phyloP scores from a whole-genome alignment of 176 grass and related monocot genomes.

The Triticum monococcum region DNA sequence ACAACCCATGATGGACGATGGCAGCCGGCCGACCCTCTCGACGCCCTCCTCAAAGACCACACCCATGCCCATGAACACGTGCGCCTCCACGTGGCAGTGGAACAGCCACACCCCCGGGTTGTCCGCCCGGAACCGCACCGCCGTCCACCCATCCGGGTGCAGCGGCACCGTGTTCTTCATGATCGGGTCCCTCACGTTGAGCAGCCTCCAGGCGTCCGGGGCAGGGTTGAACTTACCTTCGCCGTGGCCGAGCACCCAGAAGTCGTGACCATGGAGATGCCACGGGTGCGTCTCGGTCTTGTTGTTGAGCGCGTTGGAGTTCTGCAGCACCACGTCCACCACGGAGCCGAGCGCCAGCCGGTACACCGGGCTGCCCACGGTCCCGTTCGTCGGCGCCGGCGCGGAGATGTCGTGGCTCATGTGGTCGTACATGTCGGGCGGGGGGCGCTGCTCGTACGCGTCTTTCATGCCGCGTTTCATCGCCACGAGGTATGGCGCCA shows the following conservation, averaged over 20 bases:
- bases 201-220: neutral
- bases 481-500: conserved; percentile 44
- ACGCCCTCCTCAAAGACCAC: conserved; percentile 64
- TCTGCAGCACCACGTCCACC: conserved; percentile 77
- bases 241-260: conserved; percentile 76
- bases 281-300: conserved; percentile 71
- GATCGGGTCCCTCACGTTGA: conserved; percentile 49
- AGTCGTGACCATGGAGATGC: conserved; percentile 85
- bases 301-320: conserved; percentile 35
- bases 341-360: conserved; percentile 46
- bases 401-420: conserved; percentile 25
- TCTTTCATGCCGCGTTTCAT: conserved; percentile 29
- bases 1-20: conserved; percentile 56
- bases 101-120: conserved; percentile 83
- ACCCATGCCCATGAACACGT: conserved; percentile 77
- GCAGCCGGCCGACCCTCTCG: conserved; percentile 42
- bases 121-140: conserved; percentile 57
- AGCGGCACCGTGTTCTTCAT: conserved; percentile 79
- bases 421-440: conserved; percentile 53
- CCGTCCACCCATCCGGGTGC: conserved; percentile 62
- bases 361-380: conserved; percentile 43
- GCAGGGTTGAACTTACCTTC: conserved; percentile 56
- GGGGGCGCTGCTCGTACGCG: conserved; percentile 33
- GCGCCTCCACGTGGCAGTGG: conserved; percentile 73
- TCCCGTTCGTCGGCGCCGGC: conserved; percentile 35